Conservation (phyloP, 2,329 filamentous ascomycete species). For the Penicillium sp. region DNA sequence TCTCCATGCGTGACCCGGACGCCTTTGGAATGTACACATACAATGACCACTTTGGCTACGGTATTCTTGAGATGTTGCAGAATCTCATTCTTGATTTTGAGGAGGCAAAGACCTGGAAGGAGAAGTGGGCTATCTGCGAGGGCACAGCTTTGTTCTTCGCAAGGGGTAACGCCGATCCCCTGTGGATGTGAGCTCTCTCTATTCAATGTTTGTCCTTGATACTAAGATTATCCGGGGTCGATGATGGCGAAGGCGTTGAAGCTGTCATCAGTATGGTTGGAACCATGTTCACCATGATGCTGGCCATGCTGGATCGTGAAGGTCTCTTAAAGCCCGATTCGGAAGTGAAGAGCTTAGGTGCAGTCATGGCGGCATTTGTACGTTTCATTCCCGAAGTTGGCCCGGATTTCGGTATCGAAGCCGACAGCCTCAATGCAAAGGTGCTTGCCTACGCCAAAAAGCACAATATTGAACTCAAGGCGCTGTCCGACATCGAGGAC, state of each 20-base stretch:
- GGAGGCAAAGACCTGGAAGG: constrained; percentile 38
- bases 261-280: not conserved
- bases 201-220: not conserved
- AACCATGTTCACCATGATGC: constrained; percentile 40
- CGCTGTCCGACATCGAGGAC: constrained; percentile 22
- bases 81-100: constrained; percentile 45
- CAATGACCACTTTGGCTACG: constrained; percentile 46
- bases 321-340: constrained; percentile 35
- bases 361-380: constrained; percentile 42
- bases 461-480: constrained; percentile 13
- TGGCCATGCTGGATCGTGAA: constrained; percentile 38
- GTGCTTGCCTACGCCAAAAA: constrained; percentile 20
- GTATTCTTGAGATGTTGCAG: constrained; percentile 45
- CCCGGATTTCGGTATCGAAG: not conserved
- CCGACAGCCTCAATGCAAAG: not conserved
- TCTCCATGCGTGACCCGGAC: constrained; percentile 27
- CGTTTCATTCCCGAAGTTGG: not conserved
- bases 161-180: constrained; percentile 3
- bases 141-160: constrained; percentile 33
- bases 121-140: constrained; percentile 47
- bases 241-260: constrained; percentile 5
- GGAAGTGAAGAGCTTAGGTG: constrained; percentile 39
- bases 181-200: constrained; percentile 23
- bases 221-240: constrained; percentile 7
- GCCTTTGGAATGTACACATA: constrained; percentile 45